phyloP scores from a whole-genome alignment of 805 yeast genomes.

The Kuraishia molischiana region DNA sequence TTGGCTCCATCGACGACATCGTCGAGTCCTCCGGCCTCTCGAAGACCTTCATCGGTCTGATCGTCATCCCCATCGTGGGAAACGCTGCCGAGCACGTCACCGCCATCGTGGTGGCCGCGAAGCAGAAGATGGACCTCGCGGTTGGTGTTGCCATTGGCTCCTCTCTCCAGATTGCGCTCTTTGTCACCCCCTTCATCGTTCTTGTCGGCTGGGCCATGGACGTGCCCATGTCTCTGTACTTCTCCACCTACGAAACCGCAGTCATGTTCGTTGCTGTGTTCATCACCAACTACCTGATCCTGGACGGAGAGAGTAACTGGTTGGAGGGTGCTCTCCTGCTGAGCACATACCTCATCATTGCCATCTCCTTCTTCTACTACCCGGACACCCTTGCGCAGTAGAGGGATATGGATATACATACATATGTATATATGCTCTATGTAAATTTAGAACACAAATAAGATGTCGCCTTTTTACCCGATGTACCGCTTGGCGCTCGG shows the following conservation, averaged over 20 bases:
- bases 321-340: conserved; percentile 90
- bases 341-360: conserved; percentile 78
- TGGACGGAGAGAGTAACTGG: conserved; percentile 96
- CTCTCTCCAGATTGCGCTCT: conserved; percentile 88
- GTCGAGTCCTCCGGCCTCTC: conserved; percentile 80
- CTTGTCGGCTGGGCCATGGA: conserved; percentile 87
- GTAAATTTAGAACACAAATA: background rate
- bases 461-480: background rate
- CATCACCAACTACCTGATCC: conserved; percentile 74
- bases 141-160: conserved; percentile 96
- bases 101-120: conserved; percentile 88
- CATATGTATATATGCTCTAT: background rate
- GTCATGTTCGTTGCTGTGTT: conserved; percentile 85
- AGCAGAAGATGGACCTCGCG: conserved; percentile 96
- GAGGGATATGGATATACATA: background rate
- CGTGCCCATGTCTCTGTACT: conserved; percentile 87
- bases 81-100: conserved; percentile 99
- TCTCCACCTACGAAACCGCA: conserved; percentile 90
- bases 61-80: conserved; percentile 93
- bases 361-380: conserved; percentile 81
- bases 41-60: conserved; percentile 90
- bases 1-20: conserved; percentile 85
- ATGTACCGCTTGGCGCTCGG: background rate
- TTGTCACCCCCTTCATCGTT: conserved; percentile 93
- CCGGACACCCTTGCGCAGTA: conserved; percentile 42